Conservation (phyloP, 2,329 filamentous ascomycete genomes). For the Pestalotiopsis sp. region DNA sequence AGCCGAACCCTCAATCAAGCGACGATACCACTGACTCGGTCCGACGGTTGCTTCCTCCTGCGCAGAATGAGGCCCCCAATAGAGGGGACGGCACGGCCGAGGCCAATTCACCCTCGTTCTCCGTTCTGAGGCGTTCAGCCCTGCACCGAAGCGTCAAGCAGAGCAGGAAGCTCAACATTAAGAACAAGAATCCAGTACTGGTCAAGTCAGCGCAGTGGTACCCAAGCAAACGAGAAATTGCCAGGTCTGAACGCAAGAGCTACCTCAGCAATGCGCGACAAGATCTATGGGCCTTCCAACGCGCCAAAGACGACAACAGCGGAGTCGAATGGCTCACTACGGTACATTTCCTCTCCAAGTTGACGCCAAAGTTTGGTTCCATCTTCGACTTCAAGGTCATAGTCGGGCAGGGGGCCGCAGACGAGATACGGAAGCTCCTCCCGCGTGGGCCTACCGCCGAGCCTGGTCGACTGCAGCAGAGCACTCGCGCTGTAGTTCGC, state of each 20-base stretch:
- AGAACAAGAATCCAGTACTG: slow-evolving; percentile 16
- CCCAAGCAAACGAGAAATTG: slow-evolving; percentile 15
- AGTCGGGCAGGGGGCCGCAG: slow-evolving; percentile 25
- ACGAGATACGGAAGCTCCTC: slow-evolving; percentile 21
- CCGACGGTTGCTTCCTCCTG: background rate
- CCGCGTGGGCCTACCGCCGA: slow-evolving; percentile 23
- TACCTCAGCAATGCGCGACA: slow-evolving; percentile 20
- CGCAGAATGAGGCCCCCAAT: background rate
- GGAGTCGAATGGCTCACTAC: slow-evolving; percentile 20
- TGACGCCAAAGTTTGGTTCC: slow-evolving; percentile 25
- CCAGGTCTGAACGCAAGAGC: slow-evolving; percentile 22
- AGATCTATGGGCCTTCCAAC: slow-evolving; percentile 16
- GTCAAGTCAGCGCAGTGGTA: slow-evolving; percentile 16
- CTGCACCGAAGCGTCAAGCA: slow-evolving; percentile 16
- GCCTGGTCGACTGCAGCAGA: slow-evolving; percentile 23
- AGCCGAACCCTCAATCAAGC: background rate
- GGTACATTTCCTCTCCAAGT: slow-evolving; percentile 24
- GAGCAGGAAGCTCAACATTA: slow-evolving; percentile 1
- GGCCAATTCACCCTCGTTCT: slow-evolving; percentile 10
- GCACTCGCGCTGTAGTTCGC: slow-evolving; percentile 24
- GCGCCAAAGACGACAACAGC: slow-evolving; percentile 12
- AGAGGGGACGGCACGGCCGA: background rate
- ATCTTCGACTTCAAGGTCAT: slow-evolving; percentile 26
- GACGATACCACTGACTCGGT: background rate
- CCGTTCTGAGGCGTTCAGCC: slow-evolving; percentile 12